These are phyloP conservation scores for Nannizziopsis barbatae DNA, from an alignment of 2,329 filamentous ascomycete species.

Conservation along the genomic window DNA sequence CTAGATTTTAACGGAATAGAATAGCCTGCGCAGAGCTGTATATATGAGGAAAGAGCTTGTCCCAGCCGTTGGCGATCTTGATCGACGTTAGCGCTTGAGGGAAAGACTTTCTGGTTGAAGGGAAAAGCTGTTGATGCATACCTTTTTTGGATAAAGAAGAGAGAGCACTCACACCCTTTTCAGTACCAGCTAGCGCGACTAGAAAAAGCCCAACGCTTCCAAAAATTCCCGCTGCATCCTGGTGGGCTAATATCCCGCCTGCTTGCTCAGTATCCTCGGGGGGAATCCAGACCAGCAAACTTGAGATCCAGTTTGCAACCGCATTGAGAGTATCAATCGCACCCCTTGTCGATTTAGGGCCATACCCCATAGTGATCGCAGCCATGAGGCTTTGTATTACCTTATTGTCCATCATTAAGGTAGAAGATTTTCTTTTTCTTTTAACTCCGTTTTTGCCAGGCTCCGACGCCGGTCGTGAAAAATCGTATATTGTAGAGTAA, in stretches of 20 bases:
- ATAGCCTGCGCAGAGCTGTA: constrained; percentile 31
- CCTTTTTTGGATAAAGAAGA: constrained; percentile 27
- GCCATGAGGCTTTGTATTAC: constrained; percentile 34
- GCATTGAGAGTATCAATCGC: constrained; percentile 26
- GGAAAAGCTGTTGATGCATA: constrained; percentile 14
- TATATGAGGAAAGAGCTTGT: constrained; percentile 30
- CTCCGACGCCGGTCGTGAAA: constrained; percentile 1
- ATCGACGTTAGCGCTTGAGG: not conserved
- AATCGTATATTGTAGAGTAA: constrained; percentile 26
- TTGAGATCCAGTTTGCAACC: constrained; percentile 31
- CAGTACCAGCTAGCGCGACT: constrained; percentile 29
- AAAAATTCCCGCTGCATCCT: constrained; percentile 29
- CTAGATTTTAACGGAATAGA: constrained; percentile 31
- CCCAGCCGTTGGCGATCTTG: constrained; percentile 29
- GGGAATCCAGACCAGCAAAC: constrained; percentile 28
- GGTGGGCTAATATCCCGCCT: constrained; percentile 24
- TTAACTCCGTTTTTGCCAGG: constrained; percentile 10
- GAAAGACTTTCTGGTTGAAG: not conserved
- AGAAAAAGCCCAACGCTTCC: constrained; percentile 35
- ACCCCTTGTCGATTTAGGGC: constrained; percentile 24
- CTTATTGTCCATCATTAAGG: constrained; percentile 34
- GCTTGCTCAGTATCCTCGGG: constrained; percentile 17
- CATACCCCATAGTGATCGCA: constrained; percentile 27
- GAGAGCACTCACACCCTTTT: constrained; percentile 28
- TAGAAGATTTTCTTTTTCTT: constrained; percentile 16